These are phyloP conservation scores for Clarireedia sp. DNA, from an alignment of 2,329 filamentous ascomycete species.

Conservation along the genomic window DNA sequence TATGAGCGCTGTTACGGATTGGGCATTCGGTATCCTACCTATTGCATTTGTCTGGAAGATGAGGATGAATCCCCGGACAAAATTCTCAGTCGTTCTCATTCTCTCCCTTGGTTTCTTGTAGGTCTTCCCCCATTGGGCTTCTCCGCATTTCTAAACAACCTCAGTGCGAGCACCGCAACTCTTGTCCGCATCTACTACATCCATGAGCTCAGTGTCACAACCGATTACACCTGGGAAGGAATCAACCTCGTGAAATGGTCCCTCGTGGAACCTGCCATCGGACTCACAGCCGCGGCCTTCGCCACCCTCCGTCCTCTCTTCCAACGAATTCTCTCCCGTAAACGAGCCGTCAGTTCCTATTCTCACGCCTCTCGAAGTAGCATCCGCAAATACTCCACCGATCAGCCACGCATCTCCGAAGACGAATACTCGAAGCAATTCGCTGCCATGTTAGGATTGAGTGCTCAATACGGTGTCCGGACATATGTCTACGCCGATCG, in stretches of 20 bases:
- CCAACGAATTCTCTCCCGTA: constrained; percentile 19
- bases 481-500: constrained; percentile 6
- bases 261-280: constrained; percentile 36
- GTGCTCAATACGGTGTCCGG: neutral
- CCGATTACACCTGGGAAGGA: constrained; percentile 35
- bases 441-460: constrained; percentile 2
- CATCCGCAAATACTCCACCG: neutral
- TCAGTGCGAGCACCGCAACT: constrained; percentile 35
- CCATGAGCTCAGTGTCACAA: constrained; percentile 29
- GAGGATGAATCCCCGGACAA: constrained; percentile 26
- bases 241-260: constrained; percentile 38
- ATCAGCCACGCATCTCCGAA: neutral
- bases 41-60: constrained; percentile 26
- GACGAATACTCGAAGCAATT: constrained; percentile 3
- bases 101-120: constrained; percentile 34
- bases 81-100: constrained; percentile 30
- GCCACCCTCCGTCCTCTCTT: constrained; percentile 34
- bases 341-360: neutral
- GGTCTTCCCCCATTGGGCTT: constrained; percentile 10
- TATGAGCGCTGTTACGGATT: constrained; percentile 25
- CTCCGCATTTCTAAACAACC: neutral
- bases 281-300: constrained; percentile 34
- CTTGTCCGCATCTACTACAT: constrained; percentile 38
- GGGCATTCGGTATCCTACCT: constrained; percentile 26
- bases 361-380: neutral